Evolutionary conservation across 352 stramenopile genomes (phyloP).

Genomic region (Peronospora farinosa): DNA sequence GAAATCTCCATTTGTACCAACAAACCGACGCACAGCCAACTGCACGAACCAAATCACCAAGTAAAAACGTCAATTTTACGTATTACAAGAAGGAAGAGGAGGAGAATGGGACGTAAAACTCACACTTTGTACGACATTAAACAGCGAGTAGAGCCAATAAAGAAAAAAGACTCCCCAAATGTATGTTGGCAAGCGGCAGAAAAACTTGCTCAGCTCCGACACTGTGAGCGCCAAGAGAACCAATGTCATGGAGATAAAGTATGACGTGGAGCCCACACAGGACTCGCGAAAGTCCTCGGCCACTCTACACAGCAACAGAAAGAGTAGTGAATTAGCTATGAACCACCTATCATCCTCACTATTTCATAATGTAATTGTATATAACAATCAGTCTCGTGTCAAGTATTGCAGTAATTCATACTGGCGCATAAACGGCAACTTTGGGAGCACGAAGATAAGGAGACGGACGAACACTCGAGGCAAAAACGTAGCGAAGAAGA

Average conservation of each 20-base stretch:
- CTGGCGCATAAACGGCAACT: slow-evolving; percentile 80
- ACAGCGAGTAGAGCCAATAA: slow-evolving; percentile 85
- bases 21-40: slow-evolving; percentile 72
- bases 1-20: slow-evolving; percentile 67
- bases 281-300: slow-evolving; percentile 77
- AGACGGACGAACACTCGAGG: slow-evolving; percentile 77
- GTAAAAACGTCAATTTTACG: not conserved
- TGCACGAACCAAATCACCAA: slow-evolving; percentile 22
- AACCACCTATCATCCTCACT: not conserved
- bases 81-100: too few species aligned
- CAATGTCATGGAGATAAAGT: slow-evolving; percentile 78
- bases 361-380: too few species aligned
- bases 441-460: slow-evolving; percentile 82
- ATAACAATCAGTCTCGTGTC: too few species aligned
- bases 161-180: slow-evolving; percentile 88
- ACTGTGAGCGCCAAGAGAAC: slow-evolving; percentile 56
- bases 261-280: slow-evolving; percentile 72
- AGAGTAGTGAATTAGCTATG: not conserved
- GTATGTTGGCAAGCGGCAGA: slow-evolving; percentile 74
- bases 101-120: slow-evolving; percentile 7
- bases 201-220: slow-evolving; percentile 51
- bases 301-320: slow-evolving; percentile 33
- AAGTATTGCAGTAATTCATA: slow-evolving; percentile 22
- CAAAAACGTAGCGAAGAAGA: slow-evolving; percentile 86
- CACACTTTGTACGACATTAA: slow-evolving; percentile 84